Percentiles rank a stretch among this genome's conserved stretches.
These are phyloP conservation scores for Alternaria sp. DNA, from an alignment of 2,329 filamentous ascomycete genomes.

Conservation along the genomic window DNA sequence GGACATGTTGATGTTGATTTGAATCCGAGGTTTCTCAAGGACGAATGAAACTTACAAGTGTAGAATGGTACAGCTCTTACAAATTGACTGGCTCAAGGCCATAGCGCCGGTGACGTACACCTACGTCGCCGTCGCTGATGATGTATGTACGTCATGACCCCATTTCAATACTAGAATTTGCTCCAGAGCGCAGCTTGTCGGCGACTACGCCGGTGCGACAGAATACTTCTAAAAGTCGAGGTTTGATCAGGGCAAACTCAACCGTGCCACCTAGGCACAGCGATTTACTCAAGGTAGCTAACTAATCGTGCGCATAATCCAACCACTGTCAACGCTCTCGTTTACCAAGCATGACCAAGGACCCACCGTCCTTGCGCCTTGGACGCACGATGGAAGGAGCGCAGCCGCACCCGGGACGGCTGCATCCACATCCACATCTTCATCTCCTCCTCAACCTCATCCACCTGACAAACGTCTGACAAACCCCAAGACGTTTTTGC, in stretches of 20 bases:
- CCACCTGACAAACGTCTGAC: constrained; percentile 24
- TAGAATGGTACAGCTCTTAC: too few relatives aligned
- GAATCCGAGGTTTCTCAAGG: too few relatives aligned
- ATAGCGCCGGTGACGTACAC: background rate
- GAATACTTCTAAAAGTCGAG: background rate
- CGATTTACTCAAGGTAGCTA: too few relatives aligned
- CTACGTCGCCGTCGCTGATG: background rate
- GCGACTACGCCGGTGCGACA: background rate
- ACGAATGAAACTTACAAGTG: too few relatives aligned
- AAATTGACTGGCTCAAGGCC: background rate
- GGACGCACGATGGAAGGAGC: background rate
- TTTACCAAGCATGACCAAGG: background rate
- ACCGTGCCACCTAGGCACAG: background rate
- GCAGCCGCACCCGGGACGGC: background rate
- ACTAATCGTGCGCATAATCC: background rate
- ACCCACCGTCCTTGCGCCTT: background rate
- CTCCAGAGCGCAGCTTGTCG: too few relatives aligned
- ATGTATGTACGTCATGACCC: constrained; percentile 1
- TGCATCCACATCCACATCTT: background rate
- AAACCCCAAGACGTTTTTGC: constrained; percentile 5
- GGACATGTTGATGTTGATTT: constrained; percentile 19
- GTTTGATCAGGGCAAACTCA: background rate
- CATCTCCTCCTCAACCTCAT: background rate
- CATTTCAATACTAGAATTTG: background rate
- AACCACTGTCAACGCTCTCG: background rate